Evolutionary conservation across 257 asterid species (phyloP), one percentile per base, ranked within the genome.

Genomic region (Solanum arcanum): DNA sequence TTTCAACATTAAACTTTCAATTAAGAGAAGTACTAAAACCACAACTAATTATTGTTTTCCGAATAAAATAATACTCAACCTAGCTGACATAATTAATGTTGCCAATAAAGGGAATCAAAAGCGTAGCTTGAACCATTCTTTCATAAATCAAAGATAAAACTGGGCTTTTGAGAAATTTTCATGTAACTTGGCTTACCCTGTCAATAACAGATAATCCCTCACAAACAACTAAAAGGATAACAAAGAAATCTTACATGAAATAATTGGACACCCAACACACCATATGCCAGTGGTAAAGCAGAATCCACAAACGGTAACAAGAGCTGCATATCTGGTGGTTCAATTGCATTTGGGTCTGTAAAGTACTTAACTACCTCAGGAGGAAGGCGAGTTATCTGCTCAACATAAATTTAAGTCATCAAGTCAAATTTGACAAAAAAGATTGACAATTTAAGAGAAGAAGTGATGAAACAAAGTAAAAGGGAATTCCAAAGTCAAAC

Each of bases 281-380:
- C 99, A 90, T 96, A 95, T 47, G 99, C 98, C 60, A 96, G 88
- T 82, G 99, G 99, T 90, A 96, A 86, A 86, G 99, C 98, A 89
- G 98, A 91, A 44, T 93, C 99, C 87, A 96, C 98, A 89, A 96
- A 95, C 81, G 99, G 99, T 90, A 89, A 31, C 49, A 96, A 90
- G 86, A 93, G 94, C 90, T 96, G 95, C 98, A 96, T 92, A 90
- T 95, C 98, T 83, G 99, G 99, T 59, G 99, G 99, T 90, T 96
- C 99, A 87, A 91, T 87, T 86, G 97, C 95, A 93, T 96, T 90
- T 88, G 99, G 99, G 92, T 96, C 99, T 44, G 99, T 96, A 89
- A 96, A 96, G 91, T 95, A 96, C 89, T 93, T 94, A 33, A 95
- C 96, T 70, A 94, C 93, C 94, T 95, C 99, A 31, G 99, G 99